Evolutionary conservation across 2,329 filamentous ascomycete species (phyloP), one percentile per base, ranked within the genome.

Genomic region (Berkeleyomyces rouxiae): DNA sequence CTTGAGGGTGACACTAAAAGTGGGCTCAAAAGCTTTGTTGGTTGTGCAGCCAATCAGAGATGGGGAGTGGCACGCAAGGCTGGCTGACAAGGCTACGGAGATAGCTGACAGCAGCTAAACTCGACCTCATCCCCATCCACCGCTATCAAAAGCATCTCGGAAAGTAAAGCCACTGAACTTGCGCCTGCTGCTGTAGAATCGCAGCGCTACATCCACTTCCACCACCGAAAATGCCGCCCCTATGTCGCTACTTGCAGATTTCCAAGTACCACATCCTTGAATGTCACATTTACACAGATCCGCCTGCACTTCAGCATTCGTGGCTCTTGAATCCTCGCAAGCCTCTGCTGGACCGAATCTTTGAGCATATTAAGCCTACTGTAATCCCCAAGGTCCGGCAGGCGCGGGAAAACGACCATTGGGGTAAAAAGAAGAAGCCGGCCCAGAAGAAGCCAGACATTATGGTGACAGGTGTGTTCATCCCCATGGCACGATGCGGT

Each of bases 221-320:
- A 36, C n/a, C 36, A 37, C 51, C 42, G 39, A 67, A 33, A 51
- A 96, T 96, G 91, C 87, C 90, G 10, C 91, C 91, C 9, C 83
- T 96, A 58, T 84, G 91, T 64, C 83, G 91, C 69, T 96, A 97
- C 72, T 79, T 97, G 62, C 84, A 92, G 61, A 95, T 97, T 68
- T 92, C 88, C 62, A 91, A 92, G 71, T 88, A 90, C 73, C 96
- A 92, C 3, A 90, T 96, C 40, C 81, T 99, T n/a, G 93, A 99
- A 79, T 90, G 89, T 67, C 90, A 91, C 67, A 93, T 99, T 68
- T 97, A 97, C 73, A 83, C 96, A 57, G 92, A 97, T 67, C 91
- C 92, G 68, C 93, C 93, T 0, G 83, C 86, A 10, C 83, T 96
- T 65, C 83, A 84, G 33, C 82, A 89, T 67, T 85, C 86, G 70